phyloP scores from a whole-genome alignment of 257 asterid species.

The Ilex asprella region DNA sequence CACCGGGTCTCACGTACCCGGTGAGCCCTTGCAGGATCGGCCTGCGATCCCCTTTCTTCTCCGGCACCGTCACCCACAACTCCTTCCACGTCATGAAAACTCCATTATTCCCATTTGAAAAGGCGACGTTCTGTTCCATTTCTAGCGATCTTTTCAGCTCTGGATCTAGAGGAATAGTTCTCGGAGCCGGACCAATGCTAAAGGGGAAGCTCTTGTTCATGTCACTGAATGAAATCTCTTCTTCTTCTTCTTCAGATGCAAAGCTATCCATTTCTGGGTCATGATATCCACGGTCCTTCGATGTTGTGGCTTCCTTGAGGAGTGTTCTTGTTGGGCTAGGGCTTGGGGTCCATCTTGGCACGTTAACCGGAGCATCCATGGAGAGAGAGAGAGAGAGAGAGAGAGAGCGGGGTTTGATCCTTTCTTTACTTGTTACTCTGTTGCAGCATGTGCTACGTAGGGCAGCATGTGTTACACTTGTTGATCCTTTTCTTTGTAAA shows the following conservation, averaged over 20 bases:
- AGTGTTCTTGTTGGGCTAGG: constrained; percentile 14
- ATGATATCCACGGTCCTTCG: background rate
- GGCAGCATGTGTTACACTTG: too few species aligned
- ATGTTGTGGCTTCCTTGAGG: background rate
- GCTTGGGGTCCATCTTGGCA: constrained; percentile 26
- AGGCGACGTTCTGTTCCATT: background rate
- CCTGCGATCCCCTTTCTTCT: constrained; percentile 24
- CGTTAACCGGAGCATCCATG: background rate
- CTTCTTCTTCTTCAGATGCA: constrained; percentile 13
- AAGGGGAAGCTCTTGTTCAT: constrained; percentile 21
- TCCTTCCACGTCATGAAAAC: constrained; percentile 49
- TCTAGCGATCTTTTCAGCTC: constrained; percentile 8
- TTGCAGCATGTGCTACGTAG: too few species aligned
- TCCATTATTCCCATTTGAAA: constrained; percentile 15
- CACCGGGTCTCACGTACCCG: constrained; percentile 50
- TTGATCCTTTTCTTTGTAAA: too few species aligned
- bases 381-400: background rate
- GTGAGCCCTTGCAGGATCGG: constrained; percentile 41
- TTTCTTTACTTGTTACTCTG: too few species aligned
- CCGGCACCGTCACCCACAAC: constrained; percentile 47
- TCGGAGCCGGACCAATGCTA: background rate
- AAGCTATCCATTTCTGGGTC: constrained; percentile 9
- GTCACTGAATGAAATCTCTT: background rate
- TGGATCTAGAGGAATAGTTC: background rate
- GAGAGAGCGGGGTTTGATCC: background rate